Conservation (phyloP, 768 basidiomycete genomes). For the Rhizopogon salebrosus region DNA sequence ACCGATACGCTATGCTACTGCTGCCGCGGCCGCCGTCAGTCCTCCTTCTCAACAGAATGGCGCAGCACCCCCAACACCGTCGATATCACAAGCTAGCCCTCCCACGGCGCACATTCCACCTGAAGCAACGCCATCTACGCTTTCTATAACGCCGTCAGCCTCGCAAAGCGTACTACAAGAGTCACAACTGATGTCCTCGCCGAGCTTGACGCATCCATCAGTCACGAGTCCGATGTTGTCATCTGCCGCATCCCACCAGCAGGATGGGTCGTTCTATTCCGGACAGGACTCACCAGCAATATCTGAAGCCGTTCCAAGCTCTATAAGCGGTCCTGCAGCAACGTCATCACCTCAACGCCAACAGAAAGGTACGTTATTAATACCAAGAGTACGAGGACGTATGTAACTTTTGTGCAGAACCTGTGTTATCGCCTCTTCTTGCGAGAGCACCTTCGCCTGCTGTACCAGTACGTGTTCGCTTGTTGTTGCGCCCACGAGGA, state of each 20-base stretch:
- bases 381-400: conserved; percentile 14
- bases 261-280: conserved; percentile 64
- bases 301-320: conserved; percentile 55
- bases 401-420: conserved; percentile 31
- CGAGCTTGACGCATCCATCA: conserved; percentile 82
- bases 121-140: conserved; percentile 34
- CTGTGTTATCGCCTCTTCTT: conserved; percentile 39
- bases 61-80: conserved; percentile 31
- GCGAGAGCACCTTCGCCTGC: conserved; percentile 37
- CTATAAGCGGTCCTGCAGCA: conserved; percentile 42
- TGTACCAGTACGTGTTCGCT: conserved; percentile 32
- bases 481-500: conserved; percentile 6
- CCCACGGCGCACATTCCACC: conserved; percentile 30
- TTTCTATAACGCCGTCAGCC: conserved; percentile 31
- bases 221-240: conserved; percentile 79
- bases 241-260: conserved; percentile 61
- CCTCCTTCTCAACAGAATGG: conserved; percentile 25
- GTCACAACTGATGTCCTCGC: conserved; percentile 52
- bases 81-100: conserved; percentile 34
- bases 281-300: conserved; percentile 68
- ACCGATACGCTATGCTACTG: conserved; percentile 88
- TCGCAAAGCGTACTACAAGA: conserved; percentile 30
- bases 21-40: conserved; percentile 55
- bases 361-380: conserved; percentile 41
- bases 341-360: conserved; percentile 58